Base-by-base conservation (phyloP, 352 stramenopile genomes). In the Phytopythium chamaehyphon region DNA sequence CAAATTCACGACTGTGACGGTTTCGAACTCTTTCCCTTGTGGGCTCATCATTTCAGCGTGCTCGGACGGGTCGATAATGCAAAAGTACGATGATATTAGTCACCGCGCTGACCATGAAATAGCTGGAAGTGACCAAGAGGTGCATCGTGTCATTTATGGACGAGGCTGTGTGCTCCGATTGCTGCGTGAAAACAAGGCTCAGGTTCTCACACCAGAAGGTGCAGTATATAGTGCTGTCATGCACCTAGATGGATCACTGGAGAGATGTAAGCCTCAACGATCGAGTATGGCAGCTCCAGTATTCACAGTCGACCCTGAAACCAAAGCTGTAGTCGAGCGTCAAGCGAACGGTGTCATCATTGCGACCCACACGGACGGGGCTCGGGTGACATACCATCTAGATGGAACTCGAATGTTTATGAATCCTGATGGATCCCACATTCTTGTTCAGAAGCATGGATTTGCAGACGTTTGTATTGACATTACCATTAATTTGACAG, bases 391-490 rank as follows among this genome's bases (percentile, higher is more conserved):
- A 12, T 84, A 90, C 55, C 82, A 93, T 47, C 35, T 55, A 0
- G 77, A 93, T 47, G 82, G 82, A 42, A 90, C 79, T 16, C 62
- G 64, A 15, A 90, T 90, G 57, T 66, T 66, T 37, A 66, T 61
- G 35, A 89, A 81, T 19, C 38, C 71, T 21, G 42, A 54, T 10
- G 63, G 57, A 5, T 72, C 75, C 0, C 77, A 89, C 40, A 57
- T 88, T 18, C 54, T 90, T 9, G 67, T 90, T 14, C 69, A 59
- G 21, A 83, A 86, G 47, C 48, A 46, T 18, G 60, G 68, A 5
- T 83, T 79, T 48, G 69, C 80, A 0, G 69, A 88, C 48, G 77
- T 90, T 22, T 83, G 61, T 47, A 66, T 89, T n/a, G 76, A 93
- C 47, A 42, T 93, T 10, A 73, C 75, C 21, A 76, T 90, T 15